Evolutionary conservation across 2,329 filamentous ascomycete species (phyloP).

Genomic region (Mollisiaceae sp.): DNA sequence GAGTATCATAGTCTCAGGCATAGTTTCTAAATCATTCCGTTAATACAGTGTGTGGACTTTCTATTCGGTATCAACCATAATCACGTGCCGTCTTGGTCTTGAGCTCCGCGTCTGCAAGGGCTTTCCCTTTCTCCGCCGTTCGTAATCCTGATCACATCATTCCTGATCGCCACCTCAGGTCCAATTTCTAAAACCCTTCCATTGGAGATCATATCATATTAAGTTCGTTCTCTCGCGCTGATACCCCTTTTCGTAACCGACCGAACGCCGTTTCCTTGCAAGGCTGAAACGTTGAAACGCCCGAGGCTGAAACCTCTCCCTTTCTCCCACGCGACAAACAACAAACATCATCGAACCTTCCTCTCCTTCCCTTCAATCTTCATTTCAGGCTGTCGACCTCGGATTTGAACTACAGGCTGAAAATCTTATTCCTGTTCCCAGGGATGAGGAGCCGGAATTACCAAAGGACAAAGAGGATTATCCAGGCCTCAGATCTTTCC

Average conservation of each 20-base stretch:
- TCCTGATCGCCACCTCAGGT: constrained; percentile 2
- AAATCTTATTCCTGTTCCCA: not conserved
- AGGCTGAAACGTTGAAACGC: constrained; percentile 3
- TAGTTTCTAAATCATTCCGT: no score
- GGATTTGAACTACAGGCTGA: not conserved
- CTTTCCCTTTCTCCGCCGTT: not conserved
- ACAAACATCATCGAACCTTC: not conserved
- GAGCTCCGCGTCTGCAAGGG: not conserved
- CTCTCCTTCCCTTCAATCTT: not conserved
- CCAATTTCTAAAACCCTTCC: not conserved
- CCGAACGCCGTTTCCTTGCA: not conserved
- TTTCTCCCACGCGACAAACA: not conserved
- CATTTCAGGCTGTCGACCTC: not conserved
- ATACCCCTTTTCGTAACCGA: not conserved
- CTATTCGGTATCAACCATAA: not conserved
- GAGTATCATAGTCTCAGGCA: no score
- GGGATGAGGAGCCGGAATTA: constrained; percentile 2
- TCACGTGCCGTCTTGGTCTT: not conserved
- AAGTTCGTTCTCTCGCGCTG: not conserved
- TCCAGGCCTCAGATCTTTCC: constrained; percentile 4
- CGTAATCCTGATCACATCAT: not conserved
- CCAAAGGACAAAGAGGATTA: not conserved
- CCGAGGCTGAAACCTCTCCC: constrained; percentile 8
- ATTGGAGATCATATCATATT: not conserved
- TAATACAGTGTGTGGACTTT: no score